A percentile compares a stretch with the other conserved stretches of the same genome.
Conservation (phyloP, 345 rosid species). For the Hevea brasiliensis region DNA sequence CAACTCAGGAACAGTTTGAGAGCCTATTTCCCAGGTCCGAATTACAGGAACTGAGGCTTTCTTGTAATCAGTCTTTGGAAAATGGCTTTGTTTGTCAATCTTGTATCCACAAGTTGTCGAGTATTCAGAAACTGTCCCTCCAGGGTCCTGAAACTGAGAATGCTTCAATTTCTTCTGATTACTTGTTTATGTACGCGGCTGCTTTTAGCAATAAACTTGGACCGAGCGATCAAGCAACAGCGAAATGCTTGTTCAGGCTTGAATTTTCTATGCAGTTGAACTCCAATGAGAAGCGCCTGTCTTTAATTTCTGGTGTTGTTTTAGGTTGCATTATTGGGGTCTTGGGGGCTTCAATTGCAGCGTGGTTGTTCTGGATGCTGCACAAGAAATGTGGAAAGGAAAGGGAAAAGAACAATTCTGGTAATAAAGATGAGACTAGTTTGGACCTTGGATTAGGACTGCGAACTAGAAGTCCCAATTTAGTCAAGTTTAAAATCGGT, state of each 20-base stretch:
- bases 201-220: slow-evolving; percentile 38
- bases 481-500: slow-evolving; percentile 29
- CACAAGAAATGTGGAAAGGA: neutral
- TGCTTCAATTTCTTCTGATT: slow-evolving; percentile 31
- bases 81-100: slow-evolving; percentile 23
- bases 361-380: slow-evolving; percentile 23
- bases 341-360: slow-evolving; percentile 18
- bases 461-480: neutral
- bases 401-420: neutral
- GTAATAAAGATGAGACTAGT: slow-evolving; percentile 5
- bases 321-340: slow-evolving; percentile 35
- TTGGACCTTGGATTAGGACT: slow-evolving; percentile 21
- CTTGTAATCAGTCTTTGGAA: slow-evolving; percentile 33
- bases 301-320: slow-evolving; percentile 19
- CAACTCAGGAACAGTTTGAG: slow-evolving; percentile 35
- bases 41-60: slow-evolving; percentile 24
- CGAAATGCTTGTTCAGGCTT: slow-evolving; percentile 38
- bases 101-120: slow-evolving; percentile 30
- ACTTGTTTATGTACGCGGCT: slow-evolving; percentile 35
- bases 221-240: slow-evolving; percentile 35
- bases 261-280: neutral
- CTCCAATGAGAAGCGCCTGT: neutral
- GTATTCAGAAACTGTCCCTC: slow-evolving; percentile 7
- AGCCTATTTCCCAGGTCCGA: slow-evolving; percentile 26
- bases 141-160: slow-evolving; percentile 4